These are phyloP conservation scores for Colletotrichum scovillei DNA, from an alignment of 2,329 filamentous ascomycete genomes.

Conservation along the genomic window DNA sequence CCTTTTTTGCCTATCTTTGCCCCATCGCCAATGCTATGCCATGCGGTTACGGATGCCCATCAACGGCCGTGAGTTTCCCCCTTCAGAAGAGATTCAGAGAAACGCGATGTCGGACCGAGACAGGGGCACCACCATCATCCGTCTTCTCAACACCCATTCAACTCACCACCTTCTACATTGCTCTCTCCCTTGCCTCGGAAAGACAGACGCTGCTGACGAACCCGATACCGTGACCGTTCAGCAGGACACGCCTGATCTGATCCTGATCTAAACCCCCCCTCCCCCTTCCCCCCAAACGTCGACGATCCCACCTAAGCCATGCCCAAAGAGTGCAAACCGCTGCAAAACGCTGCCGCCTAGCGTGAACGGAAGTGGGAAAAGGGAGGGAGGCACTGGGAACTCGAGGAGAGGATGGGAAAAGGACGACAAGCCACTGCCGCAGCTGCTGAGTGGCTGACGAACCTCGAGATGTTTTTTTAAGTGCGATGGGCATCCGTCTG, in stretches of 20 bases:
- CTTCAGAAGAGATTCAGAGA: neutral
- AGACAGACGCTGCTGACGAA: neutral
- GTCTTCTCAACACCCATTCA: neutral
- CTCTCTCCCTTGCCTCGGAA: neutral
- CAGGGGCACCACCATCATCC: neutral
- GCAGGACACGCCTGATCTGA: neutral
- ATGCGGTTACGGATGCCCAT: neutral
- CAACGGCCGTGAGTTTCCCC: neutral
- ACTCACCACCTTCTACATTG: neutral
- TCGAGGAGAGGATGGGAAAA: neutral
- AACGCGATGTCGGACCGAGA: conserved; percentile 6
- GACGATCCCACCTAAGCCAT: neutral
- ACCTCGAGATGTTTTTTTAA: neutral
- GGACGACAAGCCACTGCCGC: conserved; percentile 24
- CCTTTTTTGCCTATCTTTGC: neutral
- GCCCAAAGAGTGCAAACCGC: neutral
- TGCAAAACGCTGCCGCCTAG: neutral
- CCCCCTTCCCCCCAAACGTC: neutral
- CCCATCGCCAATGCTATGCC: neutral
- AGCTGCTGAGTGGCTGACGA: conserved; percentile 26
- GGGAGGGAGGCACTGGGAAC: neutral
- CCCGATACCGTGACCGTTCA: neutral
- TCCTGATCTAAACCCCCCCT: neutral
- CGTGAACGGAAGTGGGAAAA: neutral
- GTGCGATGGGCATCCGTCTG: conserved; percentile 1